Evolutionary conservation across 176 grass and related monocot genomes (phyloP).

Genomic region (Alopecurus myosuroides): DNA sequence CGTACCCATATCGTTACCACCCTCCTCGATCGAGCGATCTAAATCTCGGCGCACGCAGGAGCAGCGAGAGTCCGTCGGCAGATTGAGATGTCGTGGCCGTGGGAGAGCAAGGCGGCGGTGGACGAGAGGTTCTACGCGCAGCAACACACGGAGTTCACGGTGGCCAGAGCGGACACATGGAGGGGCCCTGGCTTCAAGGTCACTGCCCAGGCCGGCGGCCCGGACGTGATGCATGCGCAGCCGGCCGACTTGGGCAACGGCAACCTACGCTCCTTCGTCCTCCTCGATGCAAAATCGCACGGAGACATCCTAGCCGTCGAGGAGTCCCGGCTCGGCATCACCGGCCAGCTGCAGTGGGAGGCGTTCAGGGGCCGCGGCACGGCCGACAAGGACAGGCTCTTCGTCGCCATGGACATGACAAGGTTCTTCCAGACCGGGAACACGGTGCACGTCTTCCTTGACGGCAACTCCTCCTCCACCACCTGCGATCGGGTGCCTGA

Average conservation of each 20-base stretch:
- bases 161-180: neutral
- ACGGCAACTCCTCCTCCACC: neutral
- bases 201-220: neutral
- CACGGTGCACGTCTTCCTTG: constrained; percentile 40
- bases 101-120: neutral
- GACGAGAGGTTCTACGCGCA: neutral
- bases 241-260: constrained; percentile 15
- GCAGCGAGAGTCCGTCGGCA: no score
- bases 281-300: constrained; percentile 21
- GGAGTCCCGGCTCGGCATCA: neutral
- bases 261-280: constrained; percentile 4
- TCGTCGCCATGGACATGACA: constrained; percentile 29
- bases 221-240: constrained; percentile 34
- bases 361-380: constrained; percentile 44
- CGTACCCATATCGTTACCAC: no score
- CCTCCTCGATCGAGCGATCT: neutral
- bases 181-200: neutral
- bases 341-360: constrained; percentile 14
- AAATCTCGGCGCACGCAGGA: neutral
- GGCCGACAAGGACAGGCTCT: constrained; percentile 9
- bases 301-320: constrained; percentile 28
- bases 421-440: constrained; percentile 20
- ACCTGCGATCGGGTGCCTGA: constrained; percentile 4
- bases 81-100: neutral
- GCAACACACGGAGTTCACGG: neutral